Base-by-base conservation (phyloP, 78 protist genomes). In the Chrysochromulina tobinii region DNA sequence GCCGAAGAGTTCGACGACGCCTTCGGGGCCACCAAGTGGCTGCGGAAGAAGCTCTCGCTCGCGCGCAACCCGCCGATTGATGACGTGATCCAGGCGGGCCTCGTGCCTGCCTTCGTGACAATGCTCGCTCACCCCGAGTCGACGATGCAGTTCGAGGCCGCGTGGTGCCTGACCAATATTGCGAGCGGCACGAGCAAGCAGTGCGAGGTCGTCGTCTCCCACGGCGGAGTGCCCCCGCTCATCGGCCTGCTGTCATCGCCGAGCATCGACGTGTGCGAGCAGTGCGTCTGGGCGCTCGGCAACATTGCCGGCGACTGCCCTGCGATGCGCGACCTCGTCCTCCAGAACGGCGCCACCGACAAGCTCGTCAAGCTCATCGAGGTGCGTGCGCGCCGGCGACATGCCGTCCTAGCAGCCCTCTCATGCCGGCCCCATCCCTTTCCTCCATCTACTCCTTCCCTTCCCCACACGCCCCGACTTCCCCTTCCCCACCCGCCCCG, bases 131-230 rank as follows among this genome's bases (percentile, higher is more conserved):
- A 21, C 53, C 25, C 38, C 1, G 11, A 1, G 50, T 5, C 50
- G 6, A 1, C 0, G 25, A 3, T 92, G 14, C 51, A 54, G 58
- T 92, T 89, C 51, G 94, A 92, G 66, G 64, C 94, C 0, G 94
- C 94, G 27, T 92, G 94, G 94, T 90, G 64, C n/a, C 61, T 92
- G 66, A 92, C 94, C 3, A 92, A 92, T 77, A 53, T 92, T 3
- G 93, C 89, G 12, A 50, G 61, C 12, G 94, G 94, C 50, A 68
- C 87, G 4, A 14, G 79, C 9, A 20, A 27, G 15, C 94, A 92
- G 17, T 18, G 55, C 6, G 0, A 6, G 27, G 21, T 5, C 12
- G 58, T 92, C 38, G 73, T 87, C 23, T 54, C 55, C 5, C 57
- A 12, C 3, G 50, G 27, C 72, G 91, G 61, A 18, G 20, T 92